Evolutionary conservation across 495 filamentous ascomycete genomes (phyloP).

Genomic region (Aspergillus asperescens): DNA sequence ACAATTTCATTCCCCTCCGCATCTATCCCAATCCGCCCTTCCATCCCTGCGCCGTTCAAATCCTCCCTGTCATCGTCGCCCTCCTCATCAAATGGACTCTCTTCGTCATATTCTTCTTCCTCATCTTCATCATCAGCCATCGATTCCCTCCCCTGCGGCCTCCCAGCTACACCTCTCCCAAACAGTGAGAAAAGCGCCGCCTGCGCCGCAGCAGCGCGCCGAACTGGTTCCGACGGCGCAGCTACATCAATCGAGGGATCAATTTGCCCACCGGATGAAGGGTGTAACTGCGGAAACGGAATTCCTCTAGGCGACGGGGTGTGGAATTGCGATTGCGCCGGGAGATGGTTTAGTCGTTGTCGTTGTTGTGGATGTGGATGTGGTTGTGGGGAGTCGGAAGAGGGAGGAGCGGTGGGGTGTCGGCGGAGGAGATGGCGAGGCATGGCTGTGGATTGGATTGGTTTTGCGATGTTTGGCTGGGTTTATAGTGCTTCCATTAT

Average conservation of each 20-base stretch:
- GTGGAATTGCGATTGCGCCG: constrained; percentile 28
- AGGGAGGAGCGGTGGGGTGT: constrained; percentile 15
- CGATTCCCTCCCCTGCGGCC: constrained; percentile 14
- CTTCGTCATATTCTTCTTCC: constrained; percentile 16
- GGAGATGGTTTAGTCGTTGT: constrained; percentile 10
- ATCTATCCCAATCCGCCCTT: constrained; percentile 10
- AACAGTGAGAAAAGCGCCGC: constrained; percentile 33
- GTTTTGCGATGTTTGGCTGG: background rate
- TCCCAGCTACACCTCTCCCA: constrained; percentile 24
- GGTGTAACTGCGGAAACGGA: constrained; percentile 30
- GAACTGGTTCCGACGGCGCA: constrained; percentile 1
- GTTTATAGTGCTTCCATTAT: constrained; percentile 2
- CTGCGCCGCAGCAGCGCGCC: constrained; percentile 20
- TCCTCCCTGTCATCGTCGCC: constrained; percentile 17
- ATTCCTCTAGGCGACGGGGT: constrained; percentile 34
- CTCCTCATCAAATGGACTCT: constrained; percentile 11
- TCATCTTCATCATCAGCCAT: constrained; percentile 10
- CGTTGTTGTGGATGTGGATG: constrained; percentile 6
- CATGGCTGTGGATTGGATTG: constrained; percentile 12
- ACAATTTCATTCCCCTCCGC: constrained; percentile 20
- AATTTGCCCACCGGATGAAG: constrained; percentile 30
- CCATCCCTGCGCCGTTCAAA: background rate
- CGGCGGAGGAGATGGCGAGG: constrained; percentile 25
- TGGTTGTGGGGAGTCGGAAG: constrained; percentile 13
- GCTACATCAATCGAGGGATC: constrained; percentile 10